These are phyloP conservation scores for Madurella fahalii DNA, from an alignment of 2,329 filamentous ascomycete genomes.

Conservation along the genomic window DNA sequence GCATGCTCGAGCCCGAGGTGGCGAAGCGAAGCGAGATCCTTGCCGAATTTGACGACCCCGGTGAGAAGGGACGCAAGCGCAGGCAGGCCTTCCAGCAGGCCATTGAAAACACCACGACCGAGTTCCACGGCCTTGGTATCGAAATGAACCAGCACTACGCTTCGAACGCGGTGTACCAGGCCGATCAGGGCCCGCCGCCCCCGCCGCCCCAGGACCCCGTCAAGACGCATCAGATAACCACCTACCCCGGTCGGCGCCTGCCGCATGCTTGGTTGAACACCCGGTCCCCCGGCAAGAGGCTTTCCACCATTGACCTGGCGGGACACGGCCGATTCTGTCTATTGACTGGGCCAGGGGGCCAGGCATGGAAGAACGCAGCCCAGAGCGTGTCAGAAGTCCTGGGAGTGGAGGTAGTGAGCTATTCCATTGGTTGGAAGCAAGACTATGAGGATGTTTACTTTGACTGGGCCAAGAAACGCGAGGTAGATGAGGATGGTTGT, in stretches of 20 bases:
- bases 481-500: constrained; percentile 54
- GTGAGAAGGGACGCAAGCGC: constrained; percentile 35
- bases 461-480: constrained; percentile 52
- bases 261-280: constrained; percentile 62
- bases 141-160: constrained; percentile 58
- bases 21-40: constrained; percentile 37
- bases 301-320: constrained; percentile 58
- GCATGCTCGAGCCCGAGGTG: constrained; percentile 37
- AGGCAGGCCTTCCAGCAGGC: constrained; percentile 38
- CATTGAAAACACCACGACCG: constrained; percentile 41
- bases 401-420: constrained; percentile 44
- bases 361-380: constrained; percentile 50
- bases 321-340: constrained; percentile 51
- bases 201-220: constrained; percentile 36
- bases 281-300: constrained; percentile 37
- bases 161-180: constrained; percentile 41
- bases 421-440: constrained; percentile 53
- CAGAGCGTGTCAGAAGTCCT: constrained; percentile 34
- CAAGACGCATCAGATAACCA: constrained; percentile 42
- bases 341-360: constrained; percentile 53
- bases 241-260: constrained; percentile 55
- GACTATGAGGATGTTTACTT: constrained; percentile 61
- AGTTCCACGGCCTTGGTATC: constrained; percentile 53
- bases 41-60: constrained; percentile 39
- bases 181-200: constrained; percentile 36